These are phyloP conservation scores for Torulaspora microellipsoides DNA, from an alignment of 805 yeast genomes.

Conservation along the genomic window DNA sequence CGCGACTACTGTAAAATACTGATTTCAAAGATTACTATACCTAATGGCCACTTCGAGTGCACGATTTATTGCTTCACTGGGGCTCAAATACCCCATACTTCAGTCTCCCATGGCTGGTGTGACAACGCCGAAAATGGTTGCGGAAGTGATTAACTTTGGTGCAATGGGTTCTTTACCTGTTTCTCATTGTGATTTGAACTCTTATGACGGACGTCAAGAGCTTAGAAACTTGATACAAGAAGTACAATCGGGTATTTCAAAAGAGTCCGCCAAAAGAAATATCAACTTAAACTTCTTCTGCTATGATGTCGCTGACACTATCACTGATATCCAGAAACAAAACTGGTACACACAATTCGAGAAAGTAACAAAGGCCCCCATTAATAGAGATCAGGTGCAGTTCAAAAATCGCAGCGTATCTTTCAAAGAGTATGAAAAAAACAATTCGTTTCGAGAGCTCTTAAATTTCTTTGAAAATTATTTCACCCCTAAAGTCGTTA, in stretches of 20 bases:
- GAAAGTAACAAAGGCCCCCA: constrained; percentile 1
- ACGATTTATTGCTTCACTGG: constrained; percentile 22
- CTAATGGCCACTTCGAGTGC: too few relatives aligned
- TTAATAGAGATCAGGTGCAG: not conserved
- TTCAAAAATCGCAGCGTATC: constrained; percentile 14
- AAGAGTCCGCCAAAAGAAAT: constrained; percentile 5
- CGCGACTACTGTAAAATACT: too few relatives aligned
- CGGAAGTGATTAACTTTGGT: constrained; percentile 40
- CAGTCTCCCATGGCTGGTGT: constrained; percentile 64
- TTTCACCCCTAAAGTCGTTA: constrained; percentile 41
- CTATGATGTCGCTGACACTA: constrained; percentile 31
- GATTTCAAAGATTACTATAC: too few relatives aligned
- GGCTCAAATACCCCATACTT: constrained; percentile 41
- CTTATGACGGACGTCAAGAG: constrained; percentile 15
- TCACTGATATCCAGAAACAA: constrained; percentile 13
- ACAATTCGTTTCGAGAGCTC: constrained; percentile 8
- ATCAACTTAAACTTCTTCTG: constrained; percentile 48
- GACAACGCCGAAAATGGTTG: constrained; percentile 43
- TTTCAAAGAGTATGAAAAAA: constrained; percentile 20
- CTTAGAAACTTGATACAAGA: constrained; percentile 11
- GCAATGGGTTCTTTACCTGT: constrained; percentile 47
- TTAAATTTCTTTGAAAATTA: constrained; percentile 12
- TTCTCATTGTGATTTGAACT: constrained; percentile 25
- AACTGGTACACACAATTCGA: constrained; percentile 24
- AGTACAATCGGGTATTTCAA: constrained; percentile 11